A percentile compares a stretch with the other conserved stretches of the same genome.
Conservation (phyloP, 2,329 filamentous ascomycete genomes). For the Pyrenophora graminea region DNA sequence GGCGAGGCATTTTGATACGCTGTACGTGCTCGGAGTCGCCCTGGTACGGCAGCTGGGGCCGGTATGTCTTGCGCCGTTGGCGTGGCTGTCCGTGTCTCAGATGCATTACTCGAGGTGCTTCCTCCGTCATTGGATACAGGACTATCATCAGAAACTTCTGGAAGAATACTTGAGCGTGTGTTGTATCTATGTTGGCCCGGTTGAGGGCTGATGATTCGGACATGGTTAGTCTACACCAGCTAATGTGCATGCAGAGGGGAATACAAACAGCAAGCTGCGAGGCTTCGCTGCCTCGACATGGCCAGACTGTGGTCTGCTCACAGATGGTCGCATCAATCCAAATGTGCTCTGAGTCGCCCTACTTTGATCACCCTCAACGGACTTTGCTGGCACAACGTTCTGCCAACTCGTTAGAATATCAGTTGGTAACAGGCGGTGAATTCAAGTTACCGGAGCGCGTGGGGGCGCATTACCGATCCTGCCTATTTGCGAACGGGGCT, state of each 20-base stretch:
- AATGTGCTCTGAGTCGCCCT: background rate
- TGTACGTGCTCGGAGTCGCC: constrained; percentile 36
- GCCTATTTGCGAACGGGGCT: constrained; percentile 19
- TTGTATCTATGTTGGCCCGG: constrained; percentile 32
- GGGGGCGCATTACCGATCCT: constrained; percentile 17
- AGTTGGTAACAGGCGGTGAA: background rate
- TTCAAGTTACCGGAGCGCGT: constrained; percentile 9
- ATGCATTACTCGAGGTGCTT: background rate
- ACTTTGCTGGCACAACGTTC: constrained; percentile 1
- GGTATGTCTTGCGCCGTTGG: background rate
- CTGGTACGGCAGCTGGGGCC: constrained; percentile 5
- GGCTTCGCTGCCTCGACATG: constrained; percentile 19
- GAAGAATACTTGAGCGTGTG: constrained; percentile 14
- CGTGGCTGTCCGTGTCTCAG: background rate
- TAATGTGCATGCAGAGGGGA: background rate
- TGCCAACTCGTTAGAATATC: constrained; percentile 9
- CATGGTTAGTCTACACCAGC: background rate
- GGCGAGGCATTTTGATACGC: constrained; percentile 33
- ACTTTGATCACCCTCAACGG: background rate
- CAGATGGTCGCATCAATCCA: constrained; percentile 5
- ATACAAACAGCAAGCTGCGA: constrained; percentile 33
- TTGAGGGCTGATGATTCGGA: constrained; percentile 24
- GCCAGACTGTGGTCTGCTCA: constrained; percentile 4
- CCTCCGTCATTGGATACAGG: background rate
- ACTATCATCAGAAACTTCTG: constrained; percentile 6